These are phyloP conservation scores for Pseudocercospora ulei DNA, from an alignment of 2,329 filamentous ascomycete species.

Conservation along the genomic window DNA sequence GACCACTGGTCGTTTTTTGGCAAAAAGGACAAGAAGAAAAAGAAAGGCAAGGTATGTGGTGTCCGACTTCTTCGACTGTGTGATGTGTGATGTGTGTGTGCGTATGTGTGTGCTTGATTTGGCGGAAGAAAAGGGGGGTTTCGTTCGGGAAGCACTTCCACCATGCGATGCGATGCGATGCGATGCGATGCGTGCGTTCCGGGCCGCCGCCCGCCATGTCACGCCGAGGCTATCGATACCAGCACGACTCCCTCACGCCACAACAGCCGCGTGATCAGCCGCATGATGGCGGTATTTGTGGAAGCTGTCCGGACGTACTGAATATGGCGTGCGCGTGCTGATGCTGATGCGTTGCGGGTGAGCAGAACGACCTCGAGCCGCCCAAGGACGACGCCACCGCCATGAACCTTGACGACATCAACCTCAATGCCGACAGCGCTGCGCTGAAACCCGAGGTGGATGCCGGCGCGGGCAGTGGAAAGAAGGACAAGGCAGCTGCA, in stretches of 20 bases:
- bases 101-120: conserved; percentile 13
- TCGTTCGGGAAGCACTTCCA: conserved; percentile 24
- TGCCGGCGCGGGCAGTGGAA: conserved; percentile 33
- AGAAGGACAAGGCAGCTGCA: conserved; percentile 20
- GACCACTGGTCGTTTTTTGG: conserved; percentile 19
- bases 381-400: conserved; percentile 28
- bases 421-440: conserved; percentile 38
- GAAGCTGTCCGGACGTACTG: conserved; percentile 19
- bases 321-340: conserved; percentile 6
- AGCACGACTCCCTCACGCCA: conserved; percentile 19
- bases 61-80: not conserved
- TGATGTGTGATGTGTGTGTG: too few relatives aligned
- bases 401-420: conserved; percentile 42
- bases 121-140: conserved; percentile 2
- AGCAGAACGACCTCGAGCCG: conserved; percentile 26
- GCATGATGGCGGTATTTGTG: conserved; percentile 6
- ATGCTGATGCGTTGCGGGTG: conserved; percentile 17
- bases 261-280: conserved; percentile 10
- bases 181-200: conserved; percentile 11
- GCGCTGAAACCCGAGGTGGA: conserved; percentile 43
- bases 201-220: conserved; percentile 30
- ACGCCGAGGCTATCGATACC: conserved; percentile 26
- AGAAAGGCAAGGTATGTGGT: conserved; percentile 33
- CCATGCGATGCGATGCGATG: conserved; percentile 31
- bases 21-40: conserved; percentile 30